Evolutionary conservation across 352 stramenopile genomes (phyloP).

Genomic region (Phytophthora parvispora): DNA sequence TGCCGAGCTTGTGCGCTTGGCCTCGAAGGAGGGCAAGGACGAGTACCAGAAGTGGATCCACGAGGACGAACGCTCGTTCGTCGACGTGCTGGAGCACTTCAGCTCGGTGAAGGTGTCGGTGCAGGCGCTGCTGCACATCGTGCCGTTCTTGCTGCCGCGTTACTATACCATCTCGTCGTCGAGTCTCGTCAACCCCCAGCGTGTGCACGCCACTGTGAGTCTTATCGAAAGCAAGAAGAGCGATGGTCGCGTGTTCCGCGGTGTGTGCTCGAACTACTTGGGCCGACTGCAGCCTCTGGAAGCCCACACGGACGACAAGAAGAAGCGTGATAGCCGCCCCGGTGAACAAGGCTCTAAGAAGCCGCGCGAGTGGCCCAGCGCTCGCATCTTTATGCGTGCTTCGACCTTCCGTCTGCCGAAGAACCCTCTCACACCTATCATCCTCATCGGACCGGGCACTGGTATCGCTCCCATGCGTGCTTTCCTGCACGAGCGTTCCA

Average conservation of each 20-base stretch:
- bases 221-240: conserved; percentile 90
- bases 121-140: conserved; percentile 92
- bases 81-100: conserved; percentile 92
- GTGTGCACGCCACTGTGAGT: conserved; percentile 96
- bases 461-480: conserved; percentile 98
- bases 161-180: conserved; percentile 99
- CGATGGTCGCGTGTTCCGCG: conserved; percentile 89
- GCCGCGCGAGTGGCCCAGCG: conserved; percentile 67
- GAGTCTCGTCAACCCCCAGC: conserved; percentile 90
- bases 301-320: conserved; percentile 55
- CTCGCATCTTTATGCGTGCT: conserved; percentile 95
- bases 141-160: conserved; percentile 94
- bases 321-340: conserved; percentile 77
- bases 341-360: conserved; percentile 80
- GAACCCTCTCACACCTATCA: conserved; percentile 92
- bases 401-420: conserved; percentile 96
- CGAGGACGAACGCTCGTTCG: conserved; percentile 91
- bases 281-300: conserved; percentile 63
- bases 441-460: conserved; percentile 97
- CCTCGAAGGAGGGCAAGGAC: conserved; percentile 92
- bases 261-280: conserved; percentile 96
- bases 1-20: conserved; percentile 60
- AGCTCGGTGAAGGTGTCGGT: conserved; percentile 68
- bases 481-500: conserved; percentile 95
- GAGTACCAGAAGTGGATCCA: conserved; percentile 96